Evolutionary conservation across 2,329 filamentous ascomycete species (phyloP).

Genomic region (Colletotrichum trifolii): DNA sequence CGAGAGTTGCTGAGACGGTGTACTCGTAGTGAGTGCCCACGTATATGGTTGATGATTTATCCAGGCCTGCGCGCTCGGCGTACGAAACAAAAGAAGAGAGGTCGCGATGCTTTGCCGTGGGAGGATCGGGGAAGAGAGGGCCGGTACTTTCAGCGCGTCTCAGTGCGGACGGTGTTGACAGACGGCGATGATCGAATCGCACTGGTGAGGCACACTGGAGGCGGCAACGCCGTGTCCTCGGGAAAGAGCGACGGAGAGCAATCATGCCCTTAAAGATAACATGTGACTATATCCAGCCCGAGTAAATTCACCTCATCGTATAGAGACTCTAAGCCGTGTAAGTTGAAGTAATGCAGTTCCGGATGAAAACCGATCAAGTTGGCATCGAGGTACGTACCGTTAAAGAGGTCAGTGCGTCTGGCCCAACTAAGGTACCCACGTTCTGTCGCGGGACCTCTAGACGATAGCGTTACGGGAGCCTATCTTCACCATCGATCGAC

Average conservation of each 20-base stretch:
- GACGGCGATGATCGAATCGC: background rate
- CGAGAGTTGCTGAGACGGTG: conserved; percentile 66
- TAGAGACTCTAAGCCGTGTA: no score
- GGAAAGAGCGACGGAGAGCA: conserved; percentile 8
- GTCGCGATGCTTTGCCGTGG: conserved; percentile 67
- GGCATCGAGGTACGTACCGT: conserved; percentile 15
- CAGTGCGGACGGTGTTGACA: conserved; percentile 15
- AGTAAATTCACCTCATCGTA: background rate
- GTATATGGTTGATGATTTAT: conserved; percentile 68
- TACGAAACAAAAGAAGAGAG: conserved; percentile 74
- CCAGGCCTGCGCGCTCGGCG: conserved; percentile 66
- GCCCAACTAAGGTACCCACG: background rate
- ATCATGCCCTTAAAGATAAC: conserved; percentile 6
- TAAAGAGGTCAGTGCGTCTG: background rate
- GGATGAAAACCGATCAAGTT: background rate
- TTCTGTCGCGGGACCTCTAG: conserved; percentile 7
- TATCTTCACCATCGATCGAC: background rate
- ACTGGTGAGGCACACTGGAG: background rate
- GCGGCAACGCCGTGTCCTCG: background rate
- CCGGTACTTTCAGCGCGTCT: conserved; percentile 3
- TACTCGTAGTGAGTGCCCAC: conserved; percentile 85
- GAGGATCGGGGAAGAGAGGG: conserved; percentile 53
- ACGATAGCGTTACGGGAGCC: background rate
- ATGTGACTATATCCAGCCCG: background rate
- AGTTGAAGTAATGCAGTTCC: background rate